Conservation (phyloP, 345 rosid species). For the Bretschneidera sinensis region DNA sequence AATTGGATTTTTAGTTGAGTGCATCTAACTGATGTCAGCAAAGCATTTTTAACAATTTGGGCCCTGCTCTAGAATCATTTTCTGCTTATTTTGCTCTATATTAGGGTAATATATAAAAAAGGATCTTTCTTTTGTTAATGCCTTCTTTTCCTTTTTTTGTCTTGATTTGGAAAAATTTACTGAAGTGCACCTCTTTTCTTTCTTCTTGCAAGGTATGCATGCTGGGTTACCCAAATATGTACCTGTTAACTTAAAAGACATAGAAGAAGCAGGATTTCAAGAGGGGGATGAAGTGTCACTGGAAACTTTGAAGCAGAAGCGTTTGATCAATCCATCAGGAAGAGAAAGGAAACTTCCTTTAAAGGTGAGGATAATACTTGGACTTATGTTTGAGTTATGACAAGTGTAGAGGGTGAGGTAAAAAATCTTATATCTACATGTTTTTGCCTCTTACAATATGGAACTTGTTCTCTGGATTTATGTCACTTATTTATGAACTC, state of each 20-base stretch:
- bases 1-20: too few relatives aligned
- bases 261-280: constrained; percentile 70
- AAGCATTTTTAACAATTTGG: not conserved
- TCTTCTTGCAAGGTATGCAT: constrained; percentile 63
- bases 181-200: constrained; percentile 9
- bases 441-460: not conserved
- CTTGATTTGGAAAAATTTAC: not conserved
- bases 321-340: constrained; percentile 92
- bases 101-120: not conserved
- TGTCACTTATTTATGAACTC: not conserved
- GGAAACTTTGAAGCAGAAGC: constrained; percentile 65
- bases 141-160: not conserved
- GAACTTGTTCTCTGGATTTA: not conserved
- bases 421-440: not conserved
- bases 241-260: constrained; percentile 77
- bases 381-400: not conserved
- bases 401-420: not conserved
- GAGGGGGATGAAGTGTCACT: constrained; percentile 89
- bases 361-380: constrained; percentile 45
- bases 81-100: not conserved
- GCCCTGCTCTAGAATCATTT: not conserved
- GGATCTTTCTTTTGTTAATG: not conserved
- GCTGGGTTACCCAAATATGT: constrained; percentile 75
- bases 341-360: constrained; percentile 90
- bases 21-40: not conserved